phyloP scores from a whole-genome alignment of 106 monocot species.

The Xerophyta viscosa region DNA sequence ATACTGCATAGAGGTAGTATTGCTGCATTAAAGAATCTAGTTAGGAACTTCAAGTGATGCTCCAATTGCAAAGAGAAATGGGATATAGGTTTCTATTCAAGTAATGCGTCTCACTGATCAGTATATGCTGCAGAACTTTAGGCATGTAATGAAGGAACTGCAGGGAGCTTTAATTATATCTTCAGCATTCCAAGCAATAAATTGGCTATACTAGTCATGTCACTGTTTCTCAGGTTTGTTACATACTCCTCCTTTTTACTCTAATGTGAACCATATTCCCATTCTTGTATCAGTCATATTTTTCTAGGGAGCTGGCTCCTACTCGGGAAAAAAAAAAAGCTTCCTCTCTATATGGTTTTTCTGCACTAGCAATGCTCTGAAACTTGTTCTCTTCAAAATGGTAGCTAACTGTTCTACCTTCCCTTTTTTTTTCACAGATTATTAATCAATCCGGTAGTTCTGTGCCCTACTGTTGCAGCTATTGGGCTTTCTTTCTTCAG shows the following conservation, averaged over 20 bases:
- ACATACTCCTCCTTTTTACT: no score
- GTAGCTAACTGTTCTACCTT: not conserved
- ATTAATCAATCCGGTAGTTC: slow-evolving; percentile 86
- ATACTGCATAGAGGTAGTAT: no score
- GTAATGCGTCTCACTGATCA: not conserved
- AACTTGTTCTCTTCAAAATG: no score
- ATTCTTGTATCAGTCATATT: no score
- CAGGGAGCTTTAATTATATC: slow-evolving; percentile 93
- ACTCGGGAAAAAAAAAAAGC: no score
- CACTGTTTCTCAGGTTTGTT: slow-evolving; percentile 61
- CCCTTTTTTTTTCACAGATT: slow-evolving; percentile 44
- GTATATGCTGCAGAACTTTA: slow-evolving; percentile 67
- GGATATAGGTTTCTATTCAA: no score
- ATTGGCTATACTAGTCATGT: slow-evolving; percentile 85
- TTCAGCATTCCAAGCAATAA: slow-evolving; percentile 79
- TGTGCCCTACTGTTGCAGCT: slow-evolving; percentile 87
- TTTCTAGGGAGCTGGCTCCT: no score
- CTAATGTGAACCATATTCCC: no score
- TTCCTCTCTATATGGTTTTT: no score
- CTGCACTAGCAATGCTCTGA: not conserved
- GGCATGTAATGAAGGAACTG: slow-evolving; percentile 94
- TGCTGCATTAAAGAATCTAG: no score
- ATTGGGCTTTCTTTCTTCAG: slow-evolving; percentile 93
- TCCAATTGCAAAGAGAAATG: no score
- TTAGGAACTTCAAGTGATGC: no score